Conservation (phyloP, 495 filamentous ascomycete species). For the Parathielavia appendiculata region DNA sequence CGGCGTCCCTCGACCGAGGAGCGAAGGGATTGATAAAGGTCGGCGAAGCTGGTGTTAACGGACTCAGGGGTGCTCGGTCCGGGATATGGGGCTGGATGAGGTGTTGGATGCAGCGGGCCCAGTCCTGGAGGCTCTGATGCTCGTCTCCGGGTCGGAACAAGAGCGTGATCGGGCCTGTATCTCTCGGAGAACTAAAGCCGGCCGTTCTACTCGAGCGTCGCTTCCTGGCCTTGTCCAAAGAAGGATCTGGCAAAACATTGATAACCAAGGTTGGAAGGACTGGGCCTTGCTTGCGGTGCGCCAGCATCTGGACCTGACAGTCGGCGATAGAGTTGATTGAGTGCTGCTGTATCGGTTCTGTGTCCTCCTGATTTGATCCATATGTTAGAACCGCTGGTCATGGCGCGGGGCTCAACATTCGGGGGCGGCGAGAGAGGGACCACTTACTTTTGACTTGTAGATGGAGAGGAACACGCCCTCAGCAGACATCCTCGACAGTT, state of each 20-base stretch:
- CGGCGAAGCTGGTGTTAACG: slow-evolving; percentile 41
- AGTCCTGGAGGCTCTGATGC: slow-evolving; percentile 38
- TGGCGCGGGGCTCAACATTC: too few species aligned
- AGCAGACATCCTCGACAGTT: slow-evolving; percentile 25
- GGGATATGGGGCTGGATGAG: slow-evolving; percentile 36
- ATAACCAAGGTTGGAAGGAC: slow-evolving; percentile 47
- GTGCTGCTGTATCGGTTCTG: slow-evolving; percentile 47
- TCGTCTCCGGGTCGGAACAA: slow-evolving; percentile 45
- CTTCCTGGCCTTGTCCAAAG: slow-evolving; percentile 49
- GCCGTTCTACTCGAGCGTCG: slow-evolving; percentile 52
- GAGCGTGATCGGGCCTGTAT: slow-evolving; percentile 37
- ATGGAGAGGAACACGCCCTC: slow-evolving; percentile 48
- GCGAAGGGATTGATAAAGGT: slow-evolving; percentile 45
- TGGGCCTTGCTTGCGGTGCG: slow-evolving; percentile 51
- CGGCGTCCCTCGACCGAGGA: slow-evolving; percentile 31
- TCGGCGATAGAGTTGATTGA: slow-evolving; percentile 45
- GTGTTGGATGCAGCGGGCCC: slow-evolving; percentile 43
- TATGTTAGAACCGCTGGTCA: neutral
- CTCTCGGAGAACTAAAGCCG: slow-evolving; percentile 42
- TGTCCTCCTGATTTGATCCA: slow-evolving; percentile 38
- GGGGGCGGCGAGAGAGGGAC: neutral
- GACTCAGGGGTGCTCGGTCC: slow-evolving; percentile 34
- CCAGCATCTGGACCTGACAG: slow-evolving; percentile 47
- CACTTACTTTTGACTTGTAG: slow-evolving; percentile 51
- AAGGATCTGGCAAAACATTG: slow-evolving; percentile 47